Percentiles rank a stretch among this genome's conserved stretches.
Evolutionary conservation across 2,329 filamentous ascomycete species (phyloP).

Genomic region (Fusarium algeriense): DNA sequence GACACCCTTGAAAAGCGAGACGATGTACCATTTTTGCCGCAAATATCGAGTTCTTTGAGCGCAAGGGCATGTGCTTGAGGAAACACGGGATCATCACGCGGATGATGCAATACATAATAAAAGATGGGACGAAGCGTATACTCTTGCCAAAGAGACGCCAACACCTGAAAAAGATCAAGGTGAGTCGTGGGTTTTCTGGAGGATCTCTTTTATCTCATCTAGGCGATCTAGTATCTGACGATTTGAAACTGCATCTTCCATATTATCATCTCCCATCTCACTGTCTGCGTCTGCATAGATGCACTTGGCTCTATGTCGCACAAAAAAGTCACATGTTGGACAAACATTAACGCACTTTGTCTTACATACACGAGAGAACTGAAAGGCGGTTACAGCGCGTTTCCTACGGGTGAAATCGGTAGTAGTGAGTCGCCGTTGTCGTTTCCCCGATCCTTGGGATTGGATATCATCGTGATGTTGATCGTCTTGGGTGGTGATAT

Average conservation of each 20-base stretch:
- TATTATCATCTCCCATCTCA: background rate
- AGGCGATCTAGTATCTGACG: conserved; percentile 5
- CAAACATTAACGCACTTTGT: conserved; percentile 31
- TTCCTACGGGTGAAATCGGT: conserved; percentile 20
- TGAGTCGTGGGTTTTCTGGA: background rate
- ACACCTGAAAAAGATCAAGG: background rate
- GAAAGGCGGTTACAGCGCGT: conserved; percentile 19
- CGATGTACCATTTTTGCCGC: background rate
- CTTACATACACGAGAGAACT: conserved; percentile 35
- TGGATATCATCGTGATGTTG: background rate
- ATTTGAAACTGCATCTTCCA: background rate
- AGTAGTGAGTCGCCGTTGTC: background rate
- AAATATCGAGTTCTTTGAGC: conserved; percentile 4
- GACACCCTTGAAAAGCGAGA: conserved; percentile 12
- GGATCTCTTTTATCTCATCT: conserved; percentile 21
- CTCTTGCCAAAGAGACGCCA: conserved; percentile 21
- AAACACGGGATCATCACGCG: background rate
- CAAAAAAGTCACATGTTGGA: conserved; percentile 24
- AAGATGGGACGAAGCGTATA: conserved; percentile 22
- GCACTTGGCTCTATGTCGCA: conserved; percentile 19
- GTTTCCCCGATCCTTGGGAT: background rate
- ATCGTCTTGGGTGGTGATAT: background rate
- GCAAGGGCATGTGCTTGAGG: background rate
- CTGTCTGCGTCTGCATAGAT: conserved; percentile 7
- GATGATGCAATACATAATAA: conserved; percentile 17